Conservation (phyloP, 2,329 filamentous ascomycete genomes). For the Colletotrichum sp. region DNA sequence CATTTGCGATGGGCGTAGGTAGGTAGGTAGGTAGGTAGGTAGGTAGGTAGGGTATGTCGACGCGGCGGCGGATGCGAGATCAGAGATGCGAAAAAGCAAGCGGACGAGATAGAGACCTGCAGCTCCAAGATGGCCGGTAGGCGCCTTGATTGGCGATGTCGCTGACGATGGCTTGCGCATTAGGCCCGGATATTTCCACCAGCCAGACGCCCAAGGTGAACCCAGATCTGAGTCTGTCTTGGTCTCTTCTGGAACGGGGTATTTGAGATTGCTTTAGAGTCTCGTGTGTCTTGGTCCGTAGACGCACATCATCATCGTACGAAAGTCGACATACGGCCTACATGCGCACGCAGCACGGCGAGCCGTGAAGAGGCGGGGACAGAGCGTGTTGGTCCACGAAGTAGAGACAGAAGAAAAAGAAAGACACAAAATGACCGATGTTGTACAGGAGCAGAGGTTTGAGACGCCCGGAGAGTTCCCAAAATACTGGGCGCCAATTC, state of each 20-base stretch:
- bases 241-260: not conserved
- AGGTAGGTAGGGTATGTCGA: not conserved
- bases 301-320: not conserved
- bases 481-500: not conserved
- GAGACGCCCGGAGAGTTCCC: not conserved
- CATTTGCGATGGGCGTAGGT: not conserved
- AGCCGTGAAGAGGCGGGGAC: not conserved
- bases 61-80: not conserved
- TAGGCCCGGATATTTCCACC: not conserved
- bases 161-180: not conserved
- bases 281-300: not conserved
- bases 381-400: not conserved
- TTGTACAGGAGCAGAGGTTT: not conserved
- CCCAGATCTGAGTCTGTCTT: not conserved
- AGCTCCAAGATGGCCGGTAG: not conserved
- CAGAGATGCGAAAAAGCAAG: slow-evolving; percentile 3
- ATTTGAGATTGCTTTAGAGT: not conserved
- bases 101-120: not conserved
- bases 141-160: not conserved
- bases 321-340: not conserved
- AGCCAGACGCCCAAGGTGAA: not conserved
- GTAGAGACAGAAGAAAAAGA: not conserved
- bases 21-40: too few species aligned
- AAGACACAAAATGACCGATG: not conserved
- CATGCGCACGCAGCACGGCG: not conserved